Percentiles rank a stretch among this genome's conserved stretches.
Evolutionary conservation across 345 rosid species (phyloP).

Genomic region (Aegle marmelos): DNA sequence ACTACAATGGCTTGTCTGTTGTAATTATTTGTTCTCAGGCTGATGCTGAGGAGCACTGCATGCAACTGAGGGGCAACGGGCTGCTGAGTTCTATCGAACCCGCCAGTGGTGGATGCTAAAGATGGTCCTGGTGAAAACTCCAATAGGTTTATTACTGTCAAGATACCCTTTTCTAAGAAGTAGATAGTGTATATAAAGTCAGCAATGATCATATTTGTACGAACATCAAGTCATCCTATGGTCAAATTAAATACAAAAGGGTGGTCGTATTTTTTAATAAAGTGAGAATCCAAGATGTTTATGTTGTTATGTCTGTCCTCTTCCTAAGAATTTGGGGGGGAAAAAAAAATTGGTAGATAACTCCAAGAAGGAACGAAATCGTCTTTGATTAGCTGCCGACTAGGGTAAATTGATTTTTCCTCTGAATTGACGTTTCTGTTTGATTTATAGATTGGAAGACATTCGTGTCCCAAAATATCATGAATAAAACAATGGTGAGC

Average conservation of each 20-base stretch:
- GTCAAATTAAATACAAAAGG: constrained; percentile 16
- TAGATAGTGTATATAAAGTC: constrained; percentile 37
- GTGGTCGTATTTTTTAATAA: constrained; percentile 32
- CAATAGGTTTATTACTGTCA: constrained; percentile 5
- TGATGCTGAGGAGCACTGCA: constrained; percentile 93
- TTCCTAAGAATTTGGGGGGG: not conserved
- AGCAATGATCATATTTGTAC: constrained; percentile 15
- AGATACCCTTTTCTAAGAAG: constrained; percentile 11
- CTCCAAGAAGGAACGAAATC: not conserved
- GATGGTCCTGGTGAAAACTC: not conserved
- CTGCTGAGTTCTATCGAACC: constrained; percentile 94
- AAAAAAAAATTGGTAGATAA: not conserved
- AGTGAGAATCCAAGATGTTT: not conserved
- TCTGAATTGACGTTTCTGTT: constrained; percentile 15
- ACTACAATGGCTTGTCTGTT: constrained; percentile 78
- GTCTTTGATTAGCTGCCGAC: not conserved
- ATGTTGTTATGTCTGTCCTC: not conserved
- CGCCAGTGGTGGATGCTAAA: constrained; percentile 84
- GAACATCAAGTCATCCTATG: constrained; percentile 11
- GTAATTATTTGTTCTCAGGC: constrained; percentile 92
- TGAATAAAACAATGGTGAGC: not conserved
- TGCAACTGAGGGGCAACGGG: constrained; percentile 91
- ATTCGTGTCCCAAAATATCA: constrained; percentile 9
- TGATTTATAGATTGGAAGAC: not conserved
- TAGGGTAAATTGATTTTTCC: constrained; percentile 1